These are phyloP conservation scores for Sugiyamaella boreocaroliniensis DNA, from an alignment of 805 yeast species.

Conservation along the genomic window DNA sequence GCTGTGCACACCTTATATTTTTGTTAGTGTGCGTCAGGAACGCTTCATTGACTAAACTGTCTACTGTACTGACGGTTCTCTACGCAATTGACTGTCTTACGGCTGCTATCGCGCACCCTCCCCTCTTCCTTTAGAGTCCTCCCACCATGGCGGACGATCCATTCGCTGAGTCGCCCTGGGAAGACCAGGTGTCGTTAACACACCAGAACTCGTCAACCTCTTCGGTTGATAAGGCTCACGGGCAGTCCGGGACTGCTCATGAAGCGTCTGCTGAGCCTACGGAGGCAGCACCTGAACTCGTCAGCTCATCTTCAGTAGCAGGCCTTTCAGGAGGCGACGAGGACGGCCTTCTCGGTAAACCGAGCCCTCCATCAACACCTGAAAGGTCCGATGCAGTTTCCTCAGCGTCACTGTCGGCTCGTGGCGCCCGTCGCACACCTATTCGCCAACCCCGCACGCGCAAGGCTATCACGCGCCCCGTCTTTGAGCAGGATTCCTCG, in stretches of 20 bases:
- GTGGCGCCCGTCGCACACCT: constrained; percentile 1
- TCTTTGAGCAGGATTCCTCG: constrained; percentile 9
- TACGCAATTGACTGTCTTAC: background rate
- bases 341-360: background rate
- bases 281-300: background rate
- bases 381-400: background rate
- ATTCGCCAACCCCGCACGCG: constrained; percentile 3
- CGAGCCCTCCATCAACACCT: background rate
- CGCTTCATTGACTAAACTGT: no score
- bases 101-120: background rate
- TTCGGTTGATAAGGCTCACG: constrained; percentile 1
- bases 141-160: constrained; percentile 16
- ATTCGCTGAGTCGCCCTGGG: constrained; percentile 22
- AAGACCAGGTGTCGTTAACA: constrained; percentile 19
- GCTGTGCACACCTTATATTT: background rate
- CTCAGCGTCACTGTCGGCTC: background rate
- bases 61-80: background rate
- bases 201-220: constrained; percentile 11
- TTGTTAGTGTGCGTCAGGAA: no score
- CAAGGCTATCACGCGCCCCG: constrained; percentile 3
- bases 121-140: background rate
- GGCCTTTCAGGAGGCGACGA: background rate
- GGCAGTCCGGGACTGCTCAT: background rate
- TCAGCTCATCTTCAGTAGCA: background rate
- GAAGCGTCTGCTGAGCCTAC: background rate